Percentiles rank a stretch among this genome's conserved stretches.
Conservation (phyloP, 129 eudicot genomes). For the Solidago caesia region DNA sequence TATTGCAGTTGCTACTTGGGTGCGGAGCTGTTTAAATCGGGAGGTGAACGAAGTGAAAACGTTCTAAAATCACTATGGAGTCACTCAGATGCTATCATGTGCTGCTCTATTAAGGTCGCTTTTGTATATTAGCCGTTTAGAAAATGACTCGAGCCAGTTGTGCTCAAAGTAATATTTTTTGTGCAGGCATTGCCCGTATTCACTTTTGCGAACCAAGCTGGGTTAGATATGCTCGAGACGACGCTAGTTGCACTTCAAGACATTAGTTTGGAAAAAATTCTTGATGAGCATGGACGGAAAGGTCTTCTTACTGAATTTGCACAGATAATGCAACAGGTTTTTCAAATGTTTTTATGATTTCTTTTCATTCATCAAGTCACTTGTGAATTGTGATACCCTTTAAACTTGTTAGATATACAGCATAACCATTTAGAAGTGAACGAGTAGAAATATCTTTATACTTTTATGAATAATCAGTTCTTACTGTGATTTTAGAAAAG, state of each 20-base stretch:
- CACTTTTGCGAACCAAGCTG: slow-evolving; percentile 97
- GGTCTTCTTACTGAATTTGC: slow-evolving; percentile 78
- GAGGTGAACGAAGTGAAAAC: slow-evolving; percentile 59
- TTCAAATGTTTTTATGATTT: slow-evolving; percentile 4
- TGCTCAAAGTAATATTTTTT: neutral
- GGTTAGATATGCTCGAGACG: slow-evolving; percentile 97
- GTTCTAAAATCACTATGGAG: slow-evolving; percentile 73
- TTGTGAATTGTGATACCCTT: neutral
- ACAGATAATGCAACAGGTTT: slow-evolving; percentile 95
- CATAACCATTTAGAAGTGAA: too few relatives aligned
- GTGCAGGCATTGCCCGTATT: slow-evolving; percentile 76
- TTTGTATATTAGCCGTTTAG: neutral
- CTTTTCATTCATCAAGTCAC: neutral
- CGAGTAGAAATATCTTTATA: too few relatives aligned
- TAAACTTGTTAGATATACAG: too few relatives aligned
- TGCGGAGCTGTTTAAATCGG: slow-evolving; percentile 65
- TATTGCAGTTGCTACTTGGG: slow-evolving; percentile 67
- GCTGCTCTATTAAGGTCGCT: slow-evolving; percentile 89
- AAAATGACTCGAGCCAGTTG: neutral
- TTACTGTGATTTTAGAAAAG: too few relatives aligned
- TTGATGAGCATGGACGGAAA: slow-evolving; percentile 87
- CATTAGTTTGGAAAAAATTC: slow-evolving; percentile 73
- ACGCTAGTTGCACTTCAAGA: slow-evolving; percentile 95
- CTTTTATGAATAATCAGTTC: too few relatives aligned
- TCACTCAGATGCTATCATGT: slow-evolving; percentile 87